Evolutionary conservation across 305 asterid genomes (phyloP), one percentile per base, ranked within the genome.

Genomic region (Coffea humblotiana): DNA sequence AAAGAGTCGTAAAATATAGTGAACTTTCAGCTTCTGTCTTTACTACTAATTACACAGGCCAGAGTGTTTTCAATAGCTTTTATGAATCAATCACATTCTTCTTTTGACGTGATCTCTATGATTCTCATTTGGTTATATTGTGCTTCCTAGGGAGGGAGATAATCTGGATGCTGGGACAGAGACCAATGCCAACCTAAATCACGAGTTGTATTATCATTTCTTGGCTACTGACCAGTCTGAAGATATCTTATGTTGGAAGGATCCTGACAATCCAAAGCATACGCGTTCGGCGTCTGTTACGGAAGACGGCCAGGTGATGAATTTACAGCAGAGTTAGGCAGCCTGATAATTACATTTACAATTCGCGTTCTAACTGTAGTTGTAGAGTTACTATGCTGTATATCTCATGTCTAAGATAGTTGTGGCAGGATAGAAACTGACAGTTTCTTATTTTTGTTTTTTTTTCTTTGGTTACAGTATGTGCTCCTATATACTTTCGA

Each of bases 161-260:
- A 88, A 86, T 78, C 80, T 93, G 87, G 98, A 96, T 81, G 97
- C 92, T 16, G 99, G 98, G 71, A 94, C 96, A 15, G 99, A 96
- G 91, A 93, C 96, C 72, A 77, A 88, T 81, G 88, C 92, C 45
- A 96, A 93, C 82, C 88, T 94, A 40, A 86, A 92, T 84, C 98
- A 94, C 80, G 94, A 93, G 82, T 35, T 94, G 32, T 96, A 96
- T 85, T 96, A 94, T 86, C 99, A 96, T 86, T 89, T 91, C 67
- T 80, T 96, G 89, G 98, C 98, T n/a, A 90, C 91, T 2, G 90
- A 93, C 87, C 99, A 96, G 83, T 92, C 96, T 75, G 96, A 96
- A 80, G 98, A 96, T 88, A 87, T 93, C 82, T 87, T 92, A 80
- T 89, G 95, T 82, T 96, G 96, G 96, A 88, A 87, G 71, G 98